phyloP scores from a whole-genome alignment of 2,329 filamentous ascomycete genomes.

The Phoma sp. region DNA sequence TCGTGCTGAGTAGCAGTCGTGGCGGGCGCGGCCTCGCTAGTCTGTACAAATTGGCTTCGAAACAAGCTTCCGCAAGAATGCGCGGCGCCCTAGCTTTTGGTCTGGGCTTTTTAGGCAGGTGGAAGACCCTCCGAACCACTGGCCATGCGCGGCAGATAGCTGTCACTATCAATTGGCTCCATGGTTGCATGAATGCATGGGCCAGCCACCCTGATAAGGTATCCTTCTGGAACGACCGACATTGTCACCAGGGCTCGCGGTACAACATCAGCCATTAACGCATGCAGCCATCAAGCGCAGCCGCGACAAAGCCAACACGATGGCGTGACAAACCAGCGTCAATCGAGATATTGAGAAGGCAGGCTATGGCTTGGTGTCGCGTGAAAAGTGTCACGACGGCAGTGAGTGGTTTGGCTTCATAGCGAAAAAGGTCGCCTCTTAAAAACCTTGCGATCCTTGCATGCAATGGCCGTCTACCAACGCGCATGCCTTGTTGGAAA shows the following conservation, averaged over 20 bases:
- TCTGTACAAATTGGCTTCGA: slow-evolving; percentile 23
- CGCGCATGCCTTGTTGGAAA: slow-evolving; percentile 11
- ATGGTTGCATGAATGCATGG: slow-evolving; percentile 11
- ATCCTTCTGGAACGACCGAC: slow-evolving; percentile 18
- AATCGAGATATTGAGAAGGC: neutral
- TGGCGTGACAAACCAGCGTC: neutral
- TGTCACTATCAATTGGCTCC: slow-evolving; percentile 11
- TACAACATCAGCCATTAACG: slow-evolving; percentile 3
- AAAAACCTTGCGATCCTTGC: neutral
- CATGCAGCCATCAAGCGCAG: neutral
- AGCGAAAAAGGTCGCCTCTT: neutral
- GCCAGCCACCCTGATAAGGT: slow-evolving; percentile 18
- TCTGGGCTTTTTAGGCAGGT: slow-evolving; percentile 14
- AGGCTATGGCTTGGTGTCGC: neutral
- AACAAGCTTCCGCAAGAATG: slow-evolving; percentile 22
- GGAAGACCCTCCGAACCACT: slow-evolving; percentile 12
- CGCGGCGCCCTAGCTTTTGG: slow-evolving; percentile 2
- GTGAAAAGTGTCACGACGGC: neutral
- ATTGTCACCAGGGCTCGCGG: neutral
- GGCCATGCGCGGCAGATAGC: slow-evolving; percentile 1
- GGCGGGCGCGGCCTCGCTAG: slow-evolving; percentile 12
- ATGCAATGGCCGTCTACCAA: neutral
- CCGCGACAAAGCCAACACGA: neutral
- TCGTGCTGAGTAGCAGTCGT: neutral
- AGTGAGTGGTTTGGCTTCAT: neutral